phyloP scores from a whole-genome alignment of 2,329 filamentous ascomycete genomes.

The Colletotrichum sp. region DNA sequence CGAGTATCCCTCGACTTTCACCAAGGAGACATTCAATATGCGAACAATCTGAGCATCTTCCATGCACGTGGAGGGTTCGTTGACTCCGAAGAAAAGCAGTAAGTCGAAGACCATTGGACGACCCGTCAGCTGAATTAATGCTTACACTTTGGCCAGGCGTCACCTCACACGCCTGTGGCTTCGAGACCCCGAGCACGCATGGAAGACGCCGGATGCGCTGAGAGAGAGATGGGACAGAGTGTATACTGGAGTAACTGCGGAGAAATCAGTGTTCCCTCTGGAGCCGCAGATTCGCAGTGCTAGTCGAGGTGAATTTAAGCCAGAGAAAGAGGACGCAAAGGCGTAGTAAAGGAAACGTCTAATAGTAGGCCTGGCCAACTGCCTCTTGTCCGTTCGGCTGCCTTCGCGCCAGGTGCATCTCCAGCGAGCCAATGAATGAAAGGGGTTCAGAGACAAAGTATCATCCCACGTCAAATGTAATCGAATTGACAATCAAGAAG shows the following conservation, averaged over 20 bases:
- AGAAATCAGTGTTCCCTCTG: conserved; percentile 60
- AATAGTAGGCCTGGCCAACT: background rate
- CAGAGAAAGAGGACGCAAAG: background rate
- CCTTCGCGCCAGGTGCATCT: background rate
- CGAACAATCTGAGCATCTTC: conserved; percentile 60
- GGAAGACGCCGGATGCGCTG: conserved; percentile 50
- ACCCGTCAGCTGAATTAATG: background rate
- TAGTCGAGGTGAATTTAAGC: conserved; percentile 15
- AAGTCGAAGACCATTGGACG: conserved; percentile 26
- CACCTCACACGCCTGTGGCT: conserved; percentile 57
- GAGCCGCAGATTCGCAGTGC: conserved; percentile 45
- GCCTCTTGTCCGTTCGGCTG: background rate
- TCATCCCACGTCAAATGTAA: background rate
- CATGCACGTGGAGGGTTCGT: conserved; percentile 56
- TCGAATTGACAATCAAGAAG: background rate
- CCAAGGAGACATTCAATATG: conserved; percentile 58
- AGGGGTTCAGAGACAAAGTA: background rate
- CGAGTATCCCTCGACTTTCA: conserved; percentile 49
- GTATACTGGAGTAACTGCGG: conserved; percentile 55
- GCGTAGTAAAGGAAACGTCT: background rate
- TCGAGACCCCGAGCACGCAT: conserved; percentile 52
- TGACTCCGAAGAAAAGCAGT: conserved; percentile 48
- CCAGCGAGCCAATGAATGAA: background rate
- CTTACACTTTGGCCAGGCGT: conserved; percentile 35
- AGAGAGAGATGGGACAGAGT: conserved; percentile 55